Evolutionary conservation across 129 eudicot species (phyloP), one percentile per base, ranked within the genome.

Genomic region (carrot (Daucus carota)): DNA sequence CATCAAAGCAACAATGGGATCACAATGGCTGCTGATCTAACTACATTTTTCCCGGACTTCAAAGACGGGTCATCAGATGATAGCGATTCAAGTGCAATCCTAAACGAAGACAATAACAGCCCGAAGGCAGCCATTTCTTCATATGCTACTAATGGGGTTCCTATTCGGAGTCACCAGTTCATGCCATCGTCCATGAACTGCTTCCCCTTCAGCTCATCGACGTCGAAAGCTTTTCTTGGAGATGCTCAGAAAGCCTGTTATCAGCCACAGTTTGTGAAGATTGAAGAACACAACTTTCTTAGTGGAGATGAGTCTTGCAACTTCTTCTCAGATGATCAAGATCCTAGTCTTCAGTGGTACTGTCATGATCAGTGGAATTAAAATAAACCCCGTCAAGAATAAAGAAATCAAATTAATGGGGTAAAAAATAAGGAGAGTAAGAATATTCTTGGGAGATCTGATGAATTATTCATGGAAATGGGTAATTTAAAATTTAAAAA

Each of bases 291-390:
- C 63, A 83, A 90, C 62, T 93, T 93, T 72, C 86, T 90, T 73
- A 77, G 87, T 60, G 96, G 92, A 29, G 98, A 93, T 36, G 98
- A 87, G 67, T 78, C 96, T 11, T 93, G 98, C 84, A 87, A 85
- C 59, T 87, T 93, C 86, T 93, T 88, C 52, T 90, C 97, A 0
- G 98, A 93, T 28, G 96, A 88, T 43, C 96, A 88, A 83, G 92
- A 94, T 70, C 98, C 98, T 10, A 81, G 88, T 17, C 84, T 93
- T 29, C 96, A 84, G 26, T 93, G 98, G 98, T 90, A 87, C 71
- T 80, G 87, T 78, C 81, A 82, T 48, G 93, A 89, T 33, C 92
- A 86, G 46, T 90, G 94, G 98, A 88, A 79, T 75, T 86, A 77
- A 57, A 81, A 34, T 80, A 80, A 14, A 73, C 20, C 79, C 62